These are phyloP conservation scores for Macrocybe gigantea DNA, from an alignment of 768 basidiomycete genomes.

Conservation along the genomic window DNA sequence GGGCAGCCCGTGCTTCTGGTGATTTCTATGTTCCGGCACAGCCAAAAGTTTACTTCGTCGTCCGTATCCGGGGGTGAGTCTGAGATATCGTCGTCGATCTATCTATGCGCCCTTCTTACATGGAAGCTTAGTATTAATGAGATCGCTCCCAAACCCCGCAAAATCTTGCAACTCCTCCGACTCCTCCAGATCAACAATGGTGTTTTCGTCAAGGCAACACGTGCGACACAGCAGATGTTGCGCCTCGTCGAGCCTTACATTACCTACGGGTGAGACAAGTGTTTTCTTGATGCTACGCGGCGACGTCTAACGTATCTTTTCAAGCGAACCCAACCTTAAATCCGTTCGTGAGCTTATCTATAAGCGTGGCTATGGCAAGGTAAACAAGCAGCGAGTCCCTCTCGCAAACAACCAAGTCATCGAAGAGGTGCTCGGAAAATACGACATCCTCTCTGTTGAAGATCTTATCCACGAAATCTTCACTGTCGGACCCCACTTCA, in stretches of 20 bases:
- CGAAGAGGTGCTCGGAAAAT: constrained; percentile 85
- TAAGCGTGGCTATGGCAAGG: constrained; percentile 99
- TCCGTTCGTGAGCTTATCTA: constrained; percentile 96
- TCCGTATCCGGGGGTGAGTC: constrained; percentile 93
- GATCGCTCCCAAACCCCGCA: constrained; percentile 98
- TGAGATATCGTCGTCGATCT: no score
- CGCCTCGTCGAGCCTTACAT: constrained; percentile 96
- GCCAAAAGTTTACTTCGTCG: constrained; percentile 95
- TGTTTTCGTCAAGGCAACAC: constrained; percentile 95
- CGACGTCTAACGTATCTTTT: neutral
- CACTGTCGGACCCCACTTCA: constrained; percentile 97
- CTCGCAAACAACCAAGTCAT: constrained; percentile 92
- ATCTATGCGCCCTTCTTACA: no score
- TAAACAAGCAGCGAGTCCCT: constrained; percentile 96
- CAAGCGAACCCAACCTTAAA: constrained; percentile 92
- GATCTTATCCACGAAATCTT: constrained; percentile 97
- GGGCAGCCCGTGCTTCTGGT: constrained; percentile 84
- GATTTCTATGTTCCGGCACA: constrained; percentile 98
- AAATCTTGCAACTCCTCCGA: constrained; percentile 97
- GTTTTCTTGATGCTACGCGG: neutral
- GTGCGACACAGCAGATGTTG: constrained; percentile 96
- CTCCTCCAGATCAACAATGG: constrained; percentile 99
- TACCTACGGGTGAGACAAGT: constrained; percentile 76
- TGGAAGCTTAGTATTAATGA: constrained; percentile 84
- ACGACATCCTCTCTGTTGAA: constrained; percentile 94